Conservation (phyloP, 495 filamentous ascomycete species). For the Endocarpon pusillum region DNA sequence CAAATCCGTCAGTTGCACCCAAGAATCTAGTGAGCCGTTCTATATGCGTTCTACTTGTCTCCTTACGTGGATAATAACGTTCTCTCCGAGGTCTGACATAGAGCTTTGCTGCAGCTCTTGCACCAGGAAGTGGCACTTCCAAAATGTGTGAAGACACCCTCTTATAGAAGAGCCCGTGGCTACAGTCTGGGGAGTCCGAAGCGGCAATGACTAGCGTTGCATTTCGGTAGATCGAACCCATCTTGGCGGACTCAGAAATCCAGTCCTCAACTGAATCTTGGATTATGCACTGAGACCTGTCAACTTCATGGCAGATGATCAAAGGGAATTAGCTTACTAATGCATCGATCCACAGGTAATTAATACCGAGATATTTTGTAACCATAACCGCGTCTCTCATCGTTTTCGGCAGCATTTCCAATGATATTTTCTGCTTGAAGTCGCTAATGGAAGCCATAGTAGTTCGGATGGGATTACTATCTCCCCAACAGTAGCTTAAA, state of each 20-base stretch:
- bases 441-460: neutral
- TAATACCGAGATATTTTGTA: neutral
- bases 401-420: neutral
- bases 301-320: no score
- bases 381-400: neutral
- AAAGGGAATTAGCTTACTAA: no score
- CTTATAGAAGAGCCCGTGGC: neutral
- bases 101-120: no score
- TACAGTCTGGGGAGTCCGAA: neutral
- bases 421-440: neutral
- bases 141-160: no score
- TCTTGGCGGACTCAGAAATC: neutral
- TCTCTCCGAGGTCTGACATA: no score
- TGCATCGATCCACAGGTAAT: neutral
- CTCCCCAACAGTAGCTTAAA: conserved; percentile 1
- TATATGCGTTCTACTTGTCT: no score
- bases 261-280: conserved; percentile 1
- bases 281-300: neutral
- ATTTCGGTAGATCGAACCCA: neutral
- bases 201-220: neutral
- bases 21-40: no score
- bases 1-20: no score
- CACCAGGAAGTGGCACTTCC: no score
- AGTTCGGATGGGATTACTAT: neutral
- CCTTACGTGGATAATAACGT: no score